Conservation (phyloP, 371 early-diverging fungal species). For the Actinomortierella wolfii region DNA sequence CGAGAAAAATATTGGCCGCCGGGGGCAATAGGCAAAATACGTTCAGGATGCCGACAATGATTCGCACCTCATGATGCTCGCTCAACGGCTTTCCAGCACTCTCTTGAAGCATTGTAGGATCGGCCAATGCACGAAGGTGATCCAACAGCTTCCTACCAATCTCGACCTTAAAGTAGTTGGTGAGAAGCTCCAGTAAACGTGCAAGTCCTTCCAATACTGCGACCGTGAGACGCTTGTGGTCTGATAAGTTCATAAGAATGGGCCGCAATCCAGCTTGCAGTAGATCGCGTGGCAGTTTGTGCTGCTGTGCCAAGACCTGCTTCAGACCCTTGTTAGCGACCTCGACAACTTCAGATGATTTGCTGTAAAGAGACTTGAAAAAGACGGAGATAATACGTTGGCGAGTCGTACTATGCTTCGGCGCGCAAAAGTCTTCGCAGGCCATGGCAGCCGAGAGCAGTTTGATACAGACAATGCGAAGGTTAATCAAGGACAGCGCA, state of each 20-base stretch:
- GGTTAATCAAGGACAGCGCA: conserved; percentile 77
- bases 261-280: conserved; percentile 97
- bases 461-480: conserved; percentile 95
- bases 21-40: conserved; percentile 93
- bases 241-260: conserved; percentile 92
- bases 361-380: conserved; percentile 95
- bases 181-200: conserved; percentile 88
- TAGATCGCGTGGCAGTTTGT: conserved; percentile 94
- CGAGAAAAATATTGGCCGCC: conserved; percentile 90
- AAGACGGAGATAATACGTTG: conserved; percentile 95
- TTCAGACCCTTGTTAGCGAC: conserved; percentile 93
- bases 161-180: conserved; percentile 98
- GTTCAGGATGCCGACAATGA: conserved; percentile 93
- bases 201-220: conserved; percentile 93
- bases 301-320: conserved; percentile 84
- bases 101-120: conserved; percentile 79
- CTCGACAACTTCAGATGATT: conserved; percentile 91
- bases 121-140: conserved; percentile 93
- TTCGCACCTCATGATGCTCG: conserved; percentile 89
- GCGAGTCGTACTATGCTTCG: conserved; percentile 76
- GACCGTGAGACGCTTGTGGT: conserved; percentile 91
- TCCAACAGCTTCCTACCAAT: conserved; percentile 98
- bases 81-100: conserved; percentile 79
- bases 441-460: conserved; percentile 93
- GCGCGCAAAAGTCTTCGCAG: conserved; percentile 77